Evolutionary conservation across 2,329 filamentous ascomycete genomes (phyloP), one percentile per base, ranked within the genome.

Genomic region (Aspergillus caelatus): DNA sequence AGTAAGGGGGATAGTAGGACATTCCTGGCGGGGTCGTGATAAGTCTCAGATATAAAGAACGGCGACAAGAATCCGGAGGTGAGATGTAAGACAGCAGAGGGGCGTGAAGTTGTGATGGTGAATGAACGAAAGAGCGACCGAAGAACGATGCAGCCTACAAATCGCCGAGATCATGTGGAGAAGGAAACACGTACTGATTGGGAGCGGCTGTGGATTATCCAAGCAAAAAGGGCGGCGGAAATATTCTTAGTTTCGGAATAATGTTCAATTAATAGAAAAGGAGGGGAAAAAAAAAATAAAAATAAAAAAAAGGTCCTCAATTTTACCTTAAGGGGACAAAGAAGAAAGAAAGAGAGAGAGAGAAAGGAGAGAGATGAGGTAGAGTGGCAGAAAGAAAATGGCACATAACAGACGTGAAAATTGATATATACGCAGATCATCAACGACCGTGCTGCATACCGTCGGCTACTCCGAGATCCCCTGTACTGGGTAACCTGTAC

Each of bases 1-100:
- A 79, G 72, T 88, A 88, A 55, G 83, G 83, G 68, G 86, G 86
- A 75, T 88, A 90, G 72, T 86, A 87, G 68, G 88, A 89, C 88
- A 90, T 90, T 62, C 69, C 70, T 63, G 56, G 57, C 16, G 55
- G 56, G 62, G 63, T 61, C 54, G 46, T 60, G 63, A 57, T 57
- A 61, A 64, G 46, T 58, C 50, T 39, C 34, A 65, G 34, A 43
- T 56, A 58, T 60, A 43, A 62, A 48, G 39, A 36, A 30, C 58
- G 43, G 45, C 39, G 59, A 56, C 36, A 41, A 62, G 46, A 63
- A 16, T 59, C 30, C 30, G 7, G 7, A 41, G 60, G 55, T 58
- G 50, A 53, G 45, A 63, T 62, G 52, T 55, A 52, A 65, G 43
- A 62, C n/a, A 23, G 21, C 7, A 32, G 30, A 26, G 52, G 43